These are phyloP conservation scores for Hemerocallis citrina DNA, from an alignment of 106 monocot genomes.

Conservation along the genomic window DNA sequence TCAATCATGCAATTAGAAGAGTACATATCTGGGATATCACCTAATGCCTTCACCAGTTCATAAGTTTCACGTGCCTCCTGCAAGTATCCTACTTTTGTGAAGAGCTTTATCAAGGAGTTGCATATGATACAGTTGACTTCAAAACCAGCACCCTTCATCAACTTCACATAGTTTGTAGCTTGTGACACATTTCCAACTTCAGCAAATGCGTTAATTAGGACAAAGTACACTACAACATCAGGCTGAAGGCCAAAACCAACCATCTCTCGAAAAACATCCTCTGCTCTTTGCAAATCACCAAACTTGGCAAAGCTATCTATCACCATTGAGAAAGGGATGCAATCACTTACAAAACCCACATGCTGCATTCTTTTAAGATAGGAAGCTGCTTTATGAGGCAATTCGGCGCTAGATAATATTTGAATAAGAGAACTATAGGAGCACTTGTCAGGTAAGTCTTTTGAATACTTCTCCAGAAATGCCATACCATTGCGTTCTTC, in stretches of 20 bases:
- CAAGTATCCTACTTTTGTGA: conserved; percentile 62
- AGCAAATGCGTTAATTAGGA: conserved; percentile 76
- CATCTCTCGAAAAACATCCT: conserved; percentile 70
- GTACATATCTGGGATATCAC: conserved; percentile 38
- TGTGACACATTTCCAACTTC: conserved; percentile 50
- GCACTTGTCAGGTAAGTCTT: conserved; percentile 68
- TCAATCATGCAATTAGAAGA: conserved; percentile 96
- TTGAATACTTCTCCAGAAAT: no score
- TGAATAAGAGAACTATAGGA: conserved; percentile 75
- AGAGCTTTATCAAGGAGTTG: conserved; percentile 88
- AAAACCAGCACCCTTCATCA: conserved; percentile 56
- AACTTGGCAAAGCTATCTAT: conserved; percentile 54
- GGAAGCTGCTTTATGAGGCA: conserved; percentile 43
- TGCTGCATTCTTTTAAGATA: conserved; percentile 69
- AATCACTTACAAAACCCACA: conserved; percentile 41
- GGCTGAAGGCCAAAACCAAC: conserved; percentile 35
- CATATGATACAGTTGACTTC: conserved; percentile 52
- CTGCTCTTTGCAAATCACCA: conserved; percentile 40
- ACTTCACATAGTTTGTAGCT: conserved; percentile 39
- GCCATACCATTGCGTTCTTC: no score
- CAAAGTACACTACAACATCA: conserved; percentile 64
- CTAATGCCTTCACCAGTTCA: conserved; percentile 28
- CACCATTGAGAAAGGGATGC: conserved; percentile 68
- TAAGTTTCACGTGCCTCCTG: conserved; percentile 68
- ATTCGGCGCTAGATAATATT: conserved; percentile 46